Conservation (phyloP, 306 rosid species). For the Dalbergia cochinchinensis region DNA sequence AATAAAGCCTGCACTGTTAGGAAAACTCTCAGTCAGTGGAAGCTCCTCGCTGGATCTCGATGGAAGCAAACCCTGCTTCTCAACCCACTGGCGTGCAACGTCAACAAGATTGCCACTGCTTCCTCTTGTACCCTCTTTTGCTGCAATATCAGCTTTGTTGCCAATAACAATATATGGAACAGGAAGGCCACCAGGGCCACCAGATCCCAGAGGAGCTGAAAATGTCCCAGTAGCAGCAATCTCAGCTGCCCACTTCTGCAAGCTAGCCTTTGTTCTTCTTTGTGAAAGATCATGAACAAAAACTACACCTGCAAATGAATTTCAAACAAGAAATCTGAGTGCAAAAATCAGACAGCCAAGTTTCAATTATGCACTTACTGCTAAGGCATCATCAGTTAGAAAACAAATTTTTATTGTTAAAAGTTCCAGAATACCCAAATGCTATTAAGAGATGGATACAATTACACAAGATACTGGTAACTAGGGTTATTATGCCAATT, state of each 20-base stretch:
- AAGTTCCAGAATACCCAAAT: slow-evolving; percentile 31
- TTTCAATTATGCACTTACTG: slow-evolving; percentile 9
- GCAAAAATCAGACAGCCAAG: slow-evolving; percentile 34
- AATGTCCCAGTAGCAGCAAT: slow-evolving; percentile 89
- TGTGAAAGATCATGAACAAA: slow-evolving; percentile 99
- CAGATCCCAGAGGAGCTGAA: slow-evolving; percentile 95
- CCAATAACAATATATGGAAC: slow-evolving; percentile 91
- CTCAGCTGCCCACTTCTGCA: slow-evolving; percentile 97
- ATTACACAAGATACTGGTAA: not conserved
- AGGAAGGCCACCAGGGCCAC: slow-evolving; percentile 97
- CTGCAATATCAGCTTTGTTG: slow-evolving; percentile 94
- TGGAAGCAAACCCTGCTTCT: slow-evolving; percentile 97
- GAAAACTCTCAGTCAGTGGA: slow-evolving; percentile 95
- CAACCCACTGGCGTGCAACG: slow-evolving; percentile 98
- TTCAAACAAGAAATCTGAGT: slow-evolving; percentile 43
- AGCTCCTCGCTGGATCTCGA: slow-evolving; percentile 96
- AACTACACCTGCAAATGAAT: slow-evolving; percentile 79
- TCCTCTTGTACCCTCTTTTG: slow-evolving; percentile 90
- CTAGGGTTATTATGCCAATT: slow-evolving; percentile 36
- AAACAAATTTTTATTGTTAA: slow-evolving; percentile 17
- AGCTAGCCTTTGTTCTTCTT: slow-evolving; percentile 90
- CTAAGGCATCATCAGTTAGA: slow-evolving; percentile 33
- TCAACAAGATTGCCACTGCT: slow-evolving; percentile 99
- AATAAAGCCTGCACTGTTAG: slow-evolving; percentile 79
- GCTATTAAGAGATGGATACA: slow-evolving; percentile 17